Conservation (phyloP, 305 asterid genomes). For the Plantago coronopus region DNA sequence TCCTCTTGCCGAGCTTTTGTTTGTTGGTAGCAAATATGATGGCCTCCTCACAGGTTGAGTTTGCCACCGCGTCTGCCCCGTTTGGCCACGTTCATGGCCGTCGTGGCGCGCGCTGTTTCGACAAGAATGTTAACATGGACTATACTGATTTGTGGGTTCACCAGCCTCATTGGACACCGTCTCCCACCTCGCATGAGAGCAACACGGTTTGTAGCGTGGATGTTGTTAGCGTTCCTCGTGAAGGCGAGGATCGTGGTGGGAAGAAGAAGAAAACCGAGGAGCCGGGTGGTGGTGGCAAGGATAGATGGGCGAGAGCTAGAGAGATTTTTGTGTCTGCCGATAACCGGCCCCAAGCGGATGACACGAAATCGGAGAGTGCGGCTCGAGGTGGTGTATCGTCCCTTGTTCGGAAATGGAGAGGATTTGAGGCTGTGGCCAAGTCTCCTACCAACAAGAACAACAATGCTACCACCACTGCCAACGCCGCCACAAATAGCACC, state of each 20-base stretch:
- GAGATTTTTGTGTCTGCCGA: slow-evolving; percentile 37
- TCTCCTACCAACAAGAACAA: slow-evolving; percentile 12
- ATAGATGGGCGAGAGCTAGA: slow-evolving; percentile 52
- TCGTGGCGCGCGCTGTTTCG: slow-evolving; percentile 23
- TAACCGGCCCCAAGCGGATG: slow-evolving; percentile 9
- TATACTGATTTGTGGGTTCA: slow-evolving; percentile 57
- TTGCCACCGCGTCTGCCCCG: slow-evolving; percentile 36
- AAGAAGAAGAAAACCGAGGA: not conserved
- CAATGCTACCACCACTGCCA: slow-evolving; percentile 14
- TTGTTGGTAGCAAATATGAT: slow-evolving; percentile 17
- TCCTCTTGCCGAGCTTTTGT: not conserved
- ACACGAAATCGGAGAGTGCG: slow-evolving; percentile 21
- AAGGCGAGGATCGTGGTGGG: not conserved
- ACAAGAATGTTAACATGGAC: slow-evolving; percentile 34
- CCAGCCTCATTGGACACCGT: slow-evolving; percentile 41
- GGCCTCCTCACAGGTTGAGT: slow-evolving; percentile 55
- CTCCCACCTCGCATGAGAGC: slow-evolving; percentile 6
- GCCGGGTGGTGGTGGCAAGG: not conserved
- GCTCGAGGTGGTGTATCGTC: slow-evolving; percentile 62
- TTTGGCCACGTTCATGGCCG: slow-evolving; percentile 30
- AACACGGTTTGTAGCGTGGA: not conserved
- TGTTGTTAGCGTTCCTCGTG: not conserved
- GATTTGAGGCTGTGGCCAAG: slow-evolving; percentile 51
- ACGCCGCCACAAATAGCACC: not conserved
- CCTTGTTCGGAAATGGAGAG: slow-evolving; percentile 70